These are phyloP conservation scores for Sporothrix brasiliensis DNA, from an alignment of 2,329 filamentous ascomycete genomes.

Conservation along the genomic window DNA sequence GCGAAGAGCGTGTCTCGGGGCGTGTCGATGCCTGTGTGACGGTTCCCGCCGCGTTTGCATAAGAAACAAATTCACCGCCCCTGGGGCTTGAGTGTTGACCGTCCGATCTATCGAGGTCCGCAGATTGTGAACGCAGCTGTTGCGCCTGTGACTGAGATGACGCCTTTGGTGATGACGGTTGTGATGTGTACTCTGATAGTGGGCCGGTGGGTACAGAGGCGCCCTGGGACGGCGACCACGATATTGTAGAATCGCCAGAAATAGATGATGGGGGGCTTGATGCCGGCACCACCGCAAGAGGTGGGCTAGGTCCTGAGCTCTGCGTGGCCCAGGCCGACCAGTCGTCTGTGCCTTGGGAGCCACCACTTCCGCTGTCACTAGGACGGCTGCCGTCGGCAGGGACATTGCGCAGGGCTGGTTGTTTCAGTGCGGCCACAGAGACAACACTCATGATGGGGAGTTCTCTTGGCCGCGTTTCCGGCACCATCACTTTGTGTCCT, in stretches of 20 bases:
- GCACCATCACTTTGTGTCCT: conserved; percentile 37
- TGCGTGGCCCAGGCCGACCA: neutral
- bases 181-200: neutral
- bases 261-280: neutral
- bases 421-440: conserved; percentile 59
- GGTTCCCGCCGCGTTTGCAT: neutral
- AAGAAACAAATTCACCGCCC: neutral
- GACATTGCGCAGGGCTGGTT: conserved; percentile 23
- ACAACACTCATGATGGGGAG: conserved; percentile 61
- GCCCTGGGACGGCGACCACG: neutral
- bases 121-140: neutral
- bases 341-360: neutral
- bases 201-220: neutral
- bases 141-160: neutral
- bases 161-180: neutral
- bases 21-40: neutral
- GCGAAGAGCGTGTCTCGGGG: no score
- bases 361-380: neutral
- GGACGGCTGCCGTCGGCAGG: neutral
- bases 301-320: neutral
- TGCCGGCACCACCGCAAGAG: neutral
- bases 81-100: neutral
- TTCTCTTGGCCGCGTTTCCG: conserved; percentile 26
- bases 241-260: neutral
- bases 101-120: neutral